Percentiles rank a stretch among this genome's conserved stretches.
Conservation (phyloP, 2,329 filamentous ascomycete species). For the Alternaria sp. region DNA sequence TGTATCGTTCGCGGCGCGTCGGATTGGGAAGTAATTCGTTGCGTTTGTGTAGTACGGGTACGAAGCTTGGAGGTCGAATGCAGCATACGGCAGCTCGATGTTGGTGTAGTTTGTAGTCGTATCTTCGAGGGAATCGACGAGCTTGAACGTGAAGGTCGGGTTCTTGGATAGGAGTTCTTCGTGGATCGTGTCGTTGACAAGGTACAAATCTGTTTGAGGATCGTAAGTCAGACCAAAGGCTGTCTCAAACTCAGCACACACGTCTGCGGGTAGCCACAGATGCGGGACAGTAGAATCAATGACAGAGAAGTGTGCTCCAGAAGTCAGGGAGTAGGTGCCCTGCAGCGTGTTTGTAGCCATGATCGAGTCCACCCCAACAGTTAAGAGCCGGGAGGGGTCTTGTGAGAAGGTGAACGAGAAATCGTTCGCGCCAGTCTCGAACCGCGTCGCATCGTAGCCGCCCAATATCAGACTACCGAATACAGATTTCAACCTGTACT, state of each 20-base stretch:
- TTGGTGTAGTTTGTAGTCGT: conserved; percentile 48
- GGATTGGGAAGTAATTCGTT: conserved; percentile 71
- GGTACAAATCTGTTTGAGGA: conserved; percentile 45
- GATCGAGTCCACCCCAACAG: conserved; percentile 44
- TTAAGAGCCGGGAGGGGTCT: conserved; percentile 41
- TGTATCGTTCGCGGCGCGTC: conserved; percentile 61
- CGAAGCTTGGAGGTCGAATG: conserved; percentile 56
- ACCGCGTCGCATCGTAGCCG: conserved; percentile 52
- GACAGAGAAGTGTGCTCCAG: conserved; percentile 41
- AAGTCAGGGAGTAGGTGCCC: conserved; percentile 45
- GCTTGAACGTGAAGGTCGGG: conserved; percentile 49
- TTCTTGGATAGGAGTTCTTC: conserved; percentile 35
- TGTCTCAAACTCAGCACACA: conserved; percentile 50
- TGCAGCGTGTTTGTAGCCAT: conserved; percentile 38
- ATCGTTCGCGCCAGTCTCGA: conserved; percentile 34
- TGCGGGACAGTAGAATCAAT: conserved; percentile 52
- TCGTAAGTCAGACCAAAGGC: conserved; percentile 52
- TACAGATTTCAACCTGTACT: conserved; percentile 42
- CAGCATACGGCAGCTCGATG: conserved; percentile 56
- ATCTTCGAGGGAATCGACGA: conserved; percentile 37
- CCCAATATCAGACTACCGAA: conserved; percentile 49
- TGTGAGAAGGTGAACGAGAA: conserved; percentile 43
- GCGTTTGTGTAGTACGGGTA: conserved; percentile 66
- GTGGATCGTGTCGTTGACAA: conserved; percentile 49
- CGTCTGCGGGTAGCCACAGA: conserved; percentile 49